phyloP scores from a whole-genome alignment of 2,329 filamentous ascomycete species.

The Alternaria viburni region DNA sequence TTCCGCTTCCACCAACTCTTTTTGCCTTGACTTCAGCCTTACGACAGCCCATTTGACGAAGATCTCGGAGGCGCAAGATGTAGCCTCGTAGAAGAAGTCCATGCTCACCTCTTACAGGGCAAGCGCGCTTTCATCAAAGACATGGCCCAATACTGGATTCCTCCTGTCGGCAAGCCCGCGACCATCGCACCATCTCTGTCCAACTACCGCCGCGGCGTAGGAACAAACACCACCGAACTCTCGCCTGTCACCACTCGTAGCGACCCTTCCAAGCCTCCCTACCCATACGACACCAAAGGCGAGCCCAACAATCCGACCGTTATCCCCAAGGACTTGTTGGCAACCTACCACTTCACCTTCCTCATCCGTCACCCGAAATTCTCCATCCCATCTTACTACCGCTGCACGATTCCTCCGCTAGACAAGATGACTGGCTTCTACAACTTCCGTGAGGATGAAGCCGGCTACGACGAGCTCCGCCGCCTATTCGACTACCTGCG shows the following conservation, averaged over 20 bases:
- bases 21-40: background rate
- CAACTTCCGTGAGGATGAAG: conserved; percentile 85
- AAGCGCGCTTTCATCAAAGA: conserved; percentile 98
- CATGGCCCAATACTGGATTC: conserved; percentile 90
- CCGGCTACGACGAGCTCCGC: conserved; percentile 88
- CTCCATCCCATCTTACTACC: conserved; percentile 91
- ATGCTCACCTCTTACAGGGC: conserved; percentile 60
- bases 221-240: conserved; percentile 54
- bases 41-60: background rate
- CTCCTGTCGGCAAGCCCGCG: conserved; percentile 71
- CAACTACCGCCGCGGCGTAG: conserved; percentile 65
- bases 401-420: conserved; percentile 89
- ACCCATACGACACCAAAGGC: conserved; percentile 63
- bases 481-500: conserved; percentile 85
- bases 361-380: conserved; percentile 94
- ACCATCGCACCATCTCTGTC: conserved; percentile 78
- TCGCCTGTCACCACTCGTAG: conserved; percentile 42
- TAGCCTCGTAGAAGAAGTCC: background rate
- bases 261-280: conserved; percentile 51
- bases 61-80: background rate
- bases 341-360: conserved; percentile 91
- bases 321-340: conserved; percentile 74
- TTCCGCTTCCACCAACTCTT: background rate
- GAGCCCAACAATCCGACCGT: conserved; percentile 84
- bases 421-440: conserved; percentile 82